A percentile compares a stretch with the other conserved stretches of the same genome.
Conservation (phyloP, 495 filamentous ascomycete genomes). For the Penicillium coffeae region DNA sequence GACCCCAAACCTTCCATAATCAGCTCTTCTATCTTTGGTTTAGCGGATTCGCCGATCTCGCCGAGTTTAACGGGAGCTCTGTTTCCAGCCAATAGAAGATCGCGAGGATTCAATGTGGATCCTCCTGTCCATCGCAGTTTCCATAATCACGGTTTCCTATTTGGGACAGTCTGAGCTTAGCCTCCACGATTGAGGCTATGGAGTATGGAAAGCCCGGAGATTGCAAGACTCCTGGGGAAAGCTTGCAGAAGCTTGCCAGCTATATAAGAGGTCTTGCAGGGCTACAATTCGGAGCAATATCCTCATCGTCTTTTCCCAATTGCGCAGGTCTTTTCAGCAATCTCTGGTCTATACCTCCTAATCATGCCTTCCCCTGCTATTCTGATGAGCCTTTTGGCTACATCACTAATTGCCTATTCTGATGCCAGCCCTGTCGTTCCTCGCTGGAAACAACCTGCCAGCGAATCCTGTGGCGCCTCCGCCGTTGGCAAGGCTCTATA, state of each 20-base stretch:
- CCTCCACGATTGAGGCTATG: neutral
- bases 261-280: neutral
- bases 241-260: neutral
- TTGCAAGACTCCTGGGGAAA: neutral
- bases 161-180: neutral
- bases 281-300: neutral
- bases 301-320: neutral
- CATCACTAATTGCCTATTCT: neutral
- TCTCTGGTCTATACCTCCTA: neutral
- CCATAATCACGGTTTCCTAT: neutral
- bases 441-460: neutral
- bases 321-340: neutral
- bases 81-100: neutral
- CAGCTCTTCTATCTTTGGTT: neutral
- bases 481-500: constrained; percentile 44
- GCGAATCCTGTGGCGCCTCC: neutral
- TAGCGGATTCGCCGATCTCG: neutral
- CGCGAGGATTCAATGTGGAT: neutral
- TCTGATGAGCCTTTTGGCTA: neutral
- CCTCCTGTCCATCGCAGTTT: neutral
- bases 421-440: neutral
- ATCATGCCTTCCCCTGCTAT: neutral
- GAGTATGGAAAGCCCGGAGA: neutral
- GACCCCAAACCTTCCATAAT: neutral
- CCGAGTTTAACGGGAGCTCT: neutral